phyloP scores from a whole-genome alignment of 768 basidiomycete species.

The Podaxis sp. region DNA sequence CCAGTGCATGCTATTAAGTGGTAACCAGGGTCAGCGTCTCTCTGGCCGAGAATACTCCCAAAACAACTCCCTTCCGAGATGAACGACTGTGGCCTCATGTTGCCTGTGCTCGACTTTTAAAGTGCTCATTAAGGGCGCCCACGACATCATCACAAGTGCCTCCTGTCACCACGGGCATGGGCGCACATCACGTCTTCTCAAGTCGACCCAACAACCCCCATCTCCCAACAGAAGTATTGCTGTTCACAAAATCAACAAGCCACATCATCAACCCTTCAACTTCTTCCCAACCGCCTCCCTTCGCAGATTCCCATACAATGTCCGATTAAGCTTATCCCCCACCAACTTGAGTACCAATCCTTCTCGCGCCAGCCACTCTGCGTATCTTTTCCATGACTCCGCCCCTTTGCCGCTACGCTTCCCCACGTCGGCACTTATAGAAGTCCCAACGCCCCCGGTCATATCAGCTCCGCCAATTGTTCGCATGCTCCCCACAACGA shows the following conservation, averaged over 20 bases:
- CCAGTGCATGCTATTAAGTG: not conserved
- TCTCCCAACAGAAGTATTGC: not conserved
- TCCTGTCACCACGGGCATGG: constrained; percentile 8
- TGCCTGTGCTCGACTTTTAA: not conserved
- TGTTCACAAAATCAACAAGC: not conserved
- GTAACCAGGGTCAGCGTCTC: constrained; percentile 12
- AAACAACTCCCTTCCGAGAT: not conserved
- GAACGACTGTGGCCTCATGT: not conserved
- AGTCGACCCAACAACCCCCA: not conserved
- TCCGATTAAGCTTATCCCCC: constrained; percentile 39
- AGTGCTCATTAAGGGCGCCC: not conserved
- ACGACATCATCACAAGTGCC: not conserved
- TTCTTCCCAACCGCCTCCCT: constrained; percentile 19
- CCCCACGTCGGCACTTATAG: constrained; percentile 17
- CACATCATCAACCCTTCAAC: not conserved
- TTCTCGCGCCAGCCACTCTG: constrained; percentile 49
- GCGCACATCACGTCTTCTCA: constrained; percentile 3
- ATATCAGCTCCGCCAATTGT: constrained; percentile 46
- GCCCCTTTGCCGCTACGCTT: constrained; percentile 37
- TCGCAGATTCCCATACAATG: constrained; percentile 37
- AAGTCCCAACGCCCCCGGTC: not conserved
- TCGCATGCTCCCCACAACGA: constrained; percentile 71
- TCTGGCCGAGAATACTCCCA: not conserved
- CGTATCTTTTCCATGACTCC: constrained; percentile 62
- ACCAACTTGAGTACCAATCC: constrained; percentile 51